Evolutionary conservation across 345 rosid species (phyloP).

Genomic region (Dimocarpus longan): DNA sequence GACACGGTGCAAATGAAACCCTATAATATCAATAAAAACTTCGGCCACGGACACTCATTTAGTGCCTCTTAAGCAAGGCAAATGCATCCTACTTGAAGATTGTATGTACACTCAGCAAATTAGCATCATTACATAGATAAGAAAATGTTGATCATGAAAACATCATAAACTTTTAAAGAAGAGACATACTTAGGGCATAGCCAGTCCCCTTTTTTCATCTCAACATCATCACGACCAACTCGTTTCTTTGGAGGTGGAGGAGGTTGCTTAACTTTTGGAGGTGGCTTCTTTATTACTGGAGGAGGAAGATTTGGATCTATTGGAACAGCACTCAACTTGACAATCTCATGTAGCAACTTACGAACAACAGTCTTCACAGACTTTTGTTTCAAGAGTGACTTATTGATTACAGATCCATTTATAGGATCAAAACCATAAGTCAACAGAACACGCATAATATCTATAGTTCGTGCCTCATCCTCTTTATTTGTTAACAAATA

Average conservation of each 20-base stretch:
- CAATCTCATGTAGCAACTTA: constrained; percentile 84
- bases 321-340: constrained; percentile 86
- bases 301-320: constrained; percentile 96
- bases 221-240: constrained; percentile 95
- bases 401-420: constrained; percentile 58
- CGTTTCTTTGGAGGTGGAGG: constrained; percentile 90
- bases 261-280: constrained; percentile 95
- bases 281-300: constrained; percentile 80
- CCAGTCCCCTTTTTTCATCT: constrained; percentile 99
- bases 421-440: constrained; percentile 75
- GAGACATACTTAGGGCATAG: constrained; percentile 85
- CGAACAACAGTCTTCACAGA: constrained; percentile 78
- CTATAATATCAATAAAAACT: background rate
- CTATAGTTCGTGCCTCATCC: constrained; percentile 91
- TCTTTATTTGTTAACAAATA: constrained; percentile 86
- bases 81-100: background rate
- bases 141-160: background rate
- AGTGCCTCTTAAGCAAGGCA: constrained; percentile 8
- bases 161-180: constrained; percentile 5
- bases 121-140: background rate
- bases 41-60: background rate
- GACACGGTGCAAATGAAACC: background rate
- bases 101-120: background rate
- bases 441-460: constrained; percentile 78
- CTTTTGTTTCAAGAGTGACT: constrained; percentile 69